Percentiles rank a stretch among this genome's conserved stretches.
These are phyloP conservation scores for Aspergillus pseudonomiae DNA, from an alignment of 2,329 filamentous ascomycete species.

Conservation along the genomic window DNA sequence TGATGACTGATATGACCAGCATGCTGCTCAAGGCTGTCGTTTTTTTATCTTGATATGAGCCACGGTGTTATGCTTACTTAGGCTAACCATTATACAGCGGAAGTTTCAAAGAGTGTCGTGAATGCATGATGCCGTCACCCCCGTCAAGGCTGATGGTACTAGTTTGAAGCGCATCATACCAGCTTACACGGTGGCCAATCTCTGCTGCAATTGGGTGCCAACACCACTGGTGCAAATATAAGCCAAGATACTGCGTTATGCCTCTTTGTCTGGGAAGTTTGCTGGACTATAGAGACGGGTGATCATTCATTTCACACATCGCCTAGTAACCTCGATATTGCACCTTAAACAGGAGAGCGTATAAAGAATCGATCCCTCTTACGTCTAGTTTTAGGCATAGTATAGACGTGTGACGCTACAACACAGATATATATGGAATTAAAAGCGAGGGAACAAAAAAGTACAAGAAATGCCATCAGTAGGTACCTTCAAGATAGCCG, in stretches of 20 bases:
- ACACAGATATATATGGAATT: too few species aligned
- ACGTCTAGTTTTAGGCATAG: neutral
- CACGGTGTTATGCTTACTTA: neutral
- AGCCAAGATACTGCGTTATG: neutral
- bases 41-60: neutral
- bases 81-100: neutral
- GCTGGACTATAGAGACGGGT: too few species aligned
- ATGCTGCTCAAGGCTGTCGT: neutral
- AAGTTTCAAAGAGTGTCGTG: neutral
- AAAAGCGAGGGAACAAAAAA: neutral
- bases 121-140: neutral
- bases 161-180: too few species aligned
- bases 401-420: neutral
- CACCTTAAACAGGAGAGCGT: too few species aligned
- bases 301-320: too few species aligned
- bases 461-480: neutral
- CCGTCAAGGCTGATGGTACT: too few species aligned
- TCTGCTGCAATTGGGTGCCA: too few species aligned
- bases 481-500: neutral
- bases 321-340: too few species aligned
- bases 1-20: neutral
- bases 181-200: too few species aligned
- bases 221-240: too few species aligned
- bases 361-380: neutral
- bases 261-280: too few species aligned